Conservation (phyloP, 257 asterid genomes). For the Solanum raphanifolium region DNA sequence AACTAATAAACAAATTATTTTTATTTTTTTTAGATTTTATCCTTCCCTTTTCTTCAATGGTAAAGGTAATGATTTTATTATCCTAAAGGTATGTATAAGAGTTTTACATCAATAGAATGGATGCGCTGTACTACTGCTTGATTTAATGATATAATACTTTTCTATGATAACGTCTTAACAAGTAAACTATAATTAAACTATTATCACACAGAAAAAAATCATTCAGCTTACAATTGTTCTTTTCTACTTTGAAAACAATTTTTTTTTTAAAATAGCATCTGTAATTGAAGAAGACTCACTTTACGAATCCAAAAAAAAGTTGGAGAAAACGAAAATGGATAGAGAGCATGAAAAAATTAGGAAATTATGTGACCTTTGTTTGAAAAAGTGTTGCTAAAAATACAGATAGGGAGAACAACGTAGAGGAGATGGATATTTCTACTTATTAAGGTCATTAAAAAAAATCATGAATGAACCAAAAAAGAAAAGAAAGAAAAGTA, state of each 20-base stretch:
- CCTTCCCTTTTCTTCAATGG: not conserved
- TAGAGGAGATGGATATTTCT: not conserved
- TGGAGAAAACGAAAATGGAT: not conserved
- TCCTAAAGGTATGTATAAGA: not conserved
- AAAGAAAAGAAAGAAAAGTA: not conserved
- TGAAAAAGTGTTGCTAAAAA: not conserved
- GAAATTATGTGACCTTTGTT: not conserved
- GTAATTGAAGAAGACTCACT: not conserved
- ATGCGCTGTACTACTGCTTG: not conserved
- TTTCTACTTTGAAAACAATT: not conserved
- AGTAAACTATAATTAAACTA: not conserved
- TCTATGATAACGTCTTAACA: not conserved
- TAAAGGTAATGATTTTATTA: not conserved
- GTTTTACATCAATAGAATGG: not conserved
- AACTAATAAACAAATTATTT: not conserved
- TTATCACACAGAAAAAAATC: not conserved
- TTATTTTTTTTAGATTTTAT: not conserved
- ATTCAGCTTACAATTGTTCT: not conserved
- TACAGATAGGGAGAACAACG: not conserved
- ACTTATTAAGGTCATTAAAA: not conserved
- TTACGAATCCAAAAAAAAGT: not conserved
- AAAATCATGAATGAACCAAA: not conserved
- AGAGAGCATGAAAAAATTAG: not conserved
- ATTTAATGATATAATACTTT: not conserved
- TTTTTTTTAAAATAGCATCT: not conserved